These are phyloP conservation scores for Cystobasidium pallidum DNA, from an alignment of 1,284 basidiomycete genomes.

Conservation along the genomic window DNA sequence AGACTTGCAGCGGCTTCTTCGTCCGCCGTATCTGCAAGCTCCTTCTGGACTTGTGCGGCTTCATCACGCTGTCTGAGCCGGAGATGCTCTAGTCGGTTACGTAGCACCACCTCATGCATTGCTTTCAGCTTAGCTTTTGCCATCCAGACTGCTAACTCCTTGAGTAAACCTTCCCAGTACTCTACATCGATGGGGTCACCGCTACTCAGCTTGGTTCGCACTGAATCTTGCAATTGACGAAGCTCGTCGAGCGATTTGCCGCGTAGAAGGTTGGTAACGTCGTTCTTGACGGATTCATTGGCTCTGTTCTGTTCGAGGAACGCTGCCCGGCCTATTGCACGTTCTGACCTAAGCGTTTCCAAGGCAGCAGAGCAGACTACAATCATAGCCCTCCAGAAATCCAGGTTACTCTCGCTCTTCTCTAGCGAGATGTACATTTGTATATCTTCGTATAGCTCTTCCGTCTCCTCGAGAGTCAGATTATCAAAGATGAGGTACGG, in stretches of 20 bases:
- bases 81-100: conserved; percentile 91
- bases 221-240: conserved; percentile 76
- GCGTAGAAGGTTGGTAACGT: conserved; percentile 71
- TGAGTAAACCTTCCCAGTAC: conserved; percentile 93
- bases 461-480: conserved; percentile 80
- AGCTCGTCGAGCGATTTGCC: conserved; percentile 85
- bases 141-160: conserved; percentile 95
- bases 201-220: conserved; percentile 83
- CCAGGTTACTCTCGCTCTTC: conserved; percentile 78
- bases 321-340: conserved; percentile 62
- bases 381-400: conserved; percentile 99
- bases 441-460: conserved; percentile 93
- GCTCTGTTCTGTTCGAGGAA: conserved; percentile 55
- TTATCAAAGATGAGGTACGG: conserved; percentile 97
- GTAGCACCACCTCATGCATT: conserved; percentile 92
- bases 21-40: conserved; percentile 77
- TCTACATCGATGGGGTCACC: conserved; percentile 95
- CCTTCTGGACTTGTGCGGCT: conserved; percentile 86
- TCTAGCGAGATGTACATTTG: conserved; percentile 88
- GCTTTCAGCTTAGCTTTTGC: conserved; percentile 94
- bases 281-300: conserved; percentile 75
- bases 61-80: conserved; percentile 94
- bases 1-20: conserved; percentile 40
- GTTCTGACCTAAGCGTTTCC: conserved; percentile 69
- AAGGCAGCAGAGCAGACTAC: conserved; percentile 91